A percentile compares a stretch with the other conserved stretches of the same genome.
phyloP scores from a whole-genome alignment of 163 green algal genomes.

The Scenedesmus sp. region DNA sequence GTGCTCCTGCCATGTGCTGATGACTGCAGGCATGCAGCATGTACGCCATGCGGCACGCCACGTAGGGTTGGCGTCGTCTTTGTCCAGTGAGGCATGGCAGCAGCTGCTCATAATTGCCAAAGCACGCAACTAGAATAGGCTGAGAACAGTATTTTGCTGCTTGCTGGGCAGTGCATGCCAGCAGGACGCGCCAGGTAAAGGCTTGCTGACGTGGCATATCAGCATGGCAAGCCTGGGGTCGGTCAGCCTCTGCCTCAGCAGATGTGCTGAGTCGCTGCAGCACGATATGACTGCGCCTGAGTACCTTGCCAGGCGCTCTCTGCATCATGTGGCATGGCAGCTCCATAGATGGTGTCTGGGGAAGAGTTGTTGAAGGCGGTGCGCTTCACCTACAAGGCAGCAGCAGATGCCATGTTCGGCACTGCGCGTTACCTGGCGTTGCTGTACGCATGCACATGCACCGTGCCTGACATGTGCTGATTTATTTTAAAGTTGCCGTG shows the following conservation, averaged over 20 bases:
- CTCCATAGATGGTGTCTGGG: conserved; percentile 55
- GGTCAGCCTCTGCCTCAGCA: neutral
- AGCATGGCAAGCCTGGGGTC: neutral
- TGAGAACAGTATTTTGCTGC: too few relatives aligned
- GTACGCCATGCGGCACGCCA: neutral
- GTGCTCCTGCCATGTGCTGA: conserved; percentile 65
- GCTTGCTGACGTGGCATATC: too few relatives aligned
- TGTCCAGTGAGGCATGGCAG: too few relatives aligned
- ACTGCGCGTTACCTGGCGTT: neutral
- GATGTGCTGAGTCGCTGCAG: neutral
- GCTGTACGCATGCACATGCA: neutral
- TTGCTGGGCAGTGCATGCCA: neutral
- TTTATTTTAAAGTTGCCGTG: neutral
- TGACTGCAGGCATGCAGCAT: conserved; percentile 55
- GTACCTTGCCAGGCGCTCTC: conserved; percentile 50
- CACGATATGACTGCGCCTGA: neutral
- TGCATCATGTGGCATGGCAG: conserved; percentile 43
- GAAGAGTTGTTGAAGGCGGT: conserved; percentile 54
- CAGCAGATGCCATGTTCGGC: neutral
- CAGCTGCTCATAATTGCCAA: too few relatives aligned
- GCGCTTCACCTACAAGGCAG: conserved; percentile 47
- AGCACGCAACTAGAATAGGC: too few relatives aligned
- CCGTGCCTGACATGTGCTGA: neutral
- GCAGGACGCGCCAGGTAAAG: too few relatives aligned
- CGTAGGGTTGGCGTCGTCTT: too few relatives aligned